Conservation (phyloP, 768 basidiomycete genomes). For the Serendipita sp. region DNA sequence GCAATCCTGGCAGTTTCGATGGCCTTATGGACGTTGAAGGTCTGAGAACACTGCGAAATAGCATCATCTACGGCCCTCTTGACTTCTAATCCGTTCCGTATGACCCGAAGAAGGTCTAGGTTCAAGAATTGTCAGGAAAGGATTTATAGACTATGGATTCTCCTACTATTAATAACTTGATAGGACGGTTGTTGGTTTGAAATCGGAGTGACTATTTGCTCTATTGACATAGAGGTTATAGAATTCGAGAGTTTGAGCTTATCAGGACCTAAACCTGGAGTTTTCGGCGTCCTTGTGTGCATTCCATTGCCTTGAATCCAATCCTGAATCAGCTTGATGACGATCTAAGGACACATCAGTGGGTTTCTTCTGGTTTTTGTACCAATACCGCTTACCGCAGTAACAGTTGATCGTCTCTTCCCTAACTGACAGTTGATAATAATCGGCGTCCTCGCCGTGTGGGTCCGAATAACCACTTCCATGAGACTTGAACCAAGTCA, state of each 20-base stretch:
- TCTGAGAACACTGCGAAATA: conserved; percentile 68
- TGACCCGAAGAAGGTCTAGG: conserved; percentile 64
- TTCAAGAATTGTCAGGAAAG: not conserved
- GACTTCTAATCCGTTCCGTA: conserved; percentile 70
- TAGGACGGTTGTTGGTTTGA: conserved; percentile 42
- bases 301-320: conserved; percentile 35
- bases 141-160: not conserved
- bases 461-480: conserved; percentile 53
- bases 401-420: conserved; percentile 75
- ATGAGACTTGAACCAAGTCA: conserved; percentile 40
- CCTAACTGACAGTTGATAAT: conserved; percentile 95
- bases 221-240: conserved; percentile 19
- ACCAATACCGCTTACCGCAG: conserved; percentile 39
- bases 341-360: conserved; percentile 29
- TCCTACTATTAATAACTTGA: conserved; percentile 75
- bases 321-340: conserved; percentile 65
- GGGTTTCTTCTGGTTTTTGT: not conserved
- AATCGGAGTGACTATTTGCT: conserved; percentile 14
- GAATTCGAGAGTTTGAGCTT: conserved; percentile 22
- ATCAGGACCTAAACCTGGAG: conserved; percentile 15
- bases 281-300: not conserved
- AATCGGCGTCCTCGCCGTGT: conserved; percentile 56
- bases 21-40: conserved; percentile 71
- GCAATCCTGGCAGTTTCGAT: conserved; percentile 69
- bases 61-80: conserved; percentile 77